Percentiles rank a stretch among this genome's conserved stretches.
phyloP scores from a whole-genome alignment of 1,139 yeast species.

The Cylindricascospora bacillispora region DNA sequence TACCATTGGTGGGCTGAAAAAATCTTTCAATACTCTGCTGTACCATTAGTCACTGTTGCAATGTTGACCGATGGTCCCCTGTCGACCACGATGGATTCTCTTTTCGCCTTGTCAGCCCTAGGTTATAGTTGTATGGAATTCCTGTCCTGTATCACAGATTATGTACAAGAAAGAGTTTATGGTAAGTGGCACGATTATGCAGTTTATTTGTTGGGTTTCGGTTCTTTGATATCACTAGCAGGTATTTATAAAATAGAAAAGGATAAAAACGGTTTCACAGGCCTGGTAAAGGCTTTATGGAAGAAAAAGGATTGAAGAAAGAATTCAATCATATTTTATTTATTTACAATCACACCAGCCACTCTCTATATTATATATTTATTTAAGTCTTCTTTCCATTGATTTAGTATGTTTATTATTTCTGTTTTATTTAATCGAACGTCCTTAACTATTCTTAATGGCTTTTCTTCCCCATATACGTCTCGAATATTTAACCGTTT shows the following conservation, averaged over 20 bases:
- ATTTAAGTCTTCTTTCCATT: neutral
- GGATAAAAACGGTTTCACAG: constrained; percentile 49
- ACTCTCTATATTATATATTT: neutral
- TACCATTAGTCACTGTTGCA: constrained; percentile 55
- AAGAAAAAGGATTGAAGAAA: constrained; percentile 8
- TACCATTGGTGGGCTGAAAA: constrained; percentile 66
- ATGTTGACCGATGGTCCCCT: constrained; percentile 41
- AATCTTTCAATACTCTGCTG: constrained; percentile 41
- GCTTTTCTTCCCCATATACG: constrained; percentile 17
- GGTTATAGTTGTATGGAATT: constrained; percentile 61
- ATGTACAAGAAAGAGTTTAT: constrained; percentile 61
- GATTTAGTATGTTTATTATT: constrained; percentile 6
- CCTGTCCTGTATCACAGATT: constrained; percentile 68
- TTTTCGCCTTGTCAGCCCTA: constrained; percentile 42
- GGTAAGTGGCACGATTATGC: constrained; percentile 56
- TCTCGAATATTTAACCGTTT: constrained; percentile 17
- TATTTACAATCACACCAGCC: neutral
- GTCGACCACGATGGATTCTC: constrained; percentile 42
- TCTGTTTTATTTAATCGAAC: constrained; percentile 3
- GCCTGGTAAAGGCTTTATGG: constrained; percentile 33
- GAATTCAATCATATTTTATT: neutral
- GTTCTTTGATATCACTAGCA: constrained; percentile 48
- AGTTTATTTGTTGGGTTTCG: constrained; percentile 46
- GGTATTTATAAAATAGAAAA: constrained; percentile 63
- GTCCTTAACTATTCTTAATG: constrained; percentile 6